These are phyloP conservation scores for Magnusiomyces clavatus DNA, from an alignment of 1,139 yeast genomes.

Conservation along the genomic window DNA sequence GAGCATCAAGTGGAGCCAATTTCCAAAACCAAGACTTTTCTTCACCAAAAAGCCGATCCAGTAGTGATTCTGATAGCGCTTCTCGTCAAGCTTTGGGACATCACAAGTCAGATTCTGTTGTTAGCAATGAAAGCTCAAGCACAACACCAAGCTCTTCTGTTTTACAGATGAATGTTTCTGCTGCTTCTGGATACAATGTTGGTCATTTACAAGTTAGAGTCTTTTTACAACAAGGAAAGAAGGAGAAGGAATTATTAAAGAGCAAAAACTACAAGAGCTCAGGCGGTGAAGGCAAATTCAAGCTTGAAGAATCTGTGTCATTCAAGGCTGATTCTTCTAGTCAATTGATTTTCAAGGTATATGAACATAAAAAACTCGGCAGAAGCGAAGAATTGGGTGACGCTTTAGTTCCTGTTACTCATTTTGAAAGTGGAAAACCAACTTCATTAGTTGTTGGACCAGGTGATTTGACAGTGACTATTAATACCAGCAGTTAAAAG, in stretches of 20 bases:
- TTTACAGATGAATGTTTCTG: not conserved
- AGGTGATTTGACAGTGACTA: constrained; percentile 17
- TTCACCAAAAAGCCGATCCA: constrained; percentile 5
- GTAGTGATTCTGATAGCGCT: constrained; percentile 11
- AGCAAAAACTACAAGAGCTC: constrained; percentile 49
- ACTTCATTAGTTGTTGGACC: constrained; percentile 22
- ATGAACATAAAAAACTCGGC: constrained; percentile 69
- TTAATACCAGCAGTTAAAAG: not conserved
- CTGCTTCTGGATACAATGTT: constrained; percentile 26
- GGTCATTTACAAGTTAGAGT: constrained; percentile 28
- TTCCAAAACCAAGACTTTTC: constrained; percentile 12
- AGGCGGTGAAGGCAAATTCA: constrained; percentile 39
- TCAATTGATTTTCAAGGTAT: constrained; percentile 48
- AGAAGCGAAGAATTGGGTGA: constrained; percentile 59
- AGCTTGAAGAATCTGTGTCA: constrained; percentile 58
- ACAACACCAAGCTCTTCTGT: constrained; percentile 1
- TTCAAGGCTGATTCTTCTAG: constrained; percentile 57
- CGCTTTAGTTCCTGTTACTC: constrained; percentile 31
- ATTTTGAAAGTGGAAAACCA: constrained; percentile 24
- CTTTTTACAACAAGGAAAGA: constrained; percentile 23
- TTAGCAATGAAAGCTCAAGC: constrained; percentile 1
- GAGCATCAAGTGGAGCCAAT: constrained; percentile 18
- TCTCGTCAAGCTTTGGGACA: constrained; percentile 6
- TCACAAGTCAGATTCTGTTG: constrained; percentile 13
- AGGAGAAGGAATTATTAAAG: constrained; percentile 51